Evolutionary conservation across 1,284 basidiomycete species (phyloP).

Genomic region (Malassezia restricta): DNA sequence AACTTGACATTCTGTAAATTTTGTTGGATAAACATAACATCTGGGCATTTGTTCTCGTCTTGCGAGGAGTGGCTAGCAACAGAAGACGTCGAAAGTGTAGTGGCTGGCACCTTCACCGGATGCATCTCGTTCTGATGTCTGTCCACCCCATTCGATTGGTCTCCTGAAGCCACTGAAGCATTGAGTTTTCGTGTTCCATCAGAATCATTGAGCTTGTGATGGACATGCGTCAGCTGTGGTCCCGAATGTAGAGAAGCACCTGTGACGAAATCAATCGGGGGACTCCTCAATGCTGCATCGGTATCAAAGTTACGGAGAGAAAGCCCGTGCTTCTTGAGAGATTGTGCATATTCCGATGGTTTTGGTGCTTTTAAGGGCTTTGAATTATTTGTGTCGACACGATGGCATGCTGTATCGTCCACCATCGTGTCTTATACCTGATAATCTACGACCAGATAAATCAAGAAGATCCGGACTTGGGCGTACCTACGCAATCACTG

Average conservation of each 20-base stretch:
- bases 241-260: slow-evolving; percentile 35
- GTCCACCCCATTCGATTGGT: too few relatives aligned
- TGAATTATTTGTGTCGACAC: slow-evolving; percentile 1
- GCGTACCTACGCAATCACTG: too few relatives aligned
- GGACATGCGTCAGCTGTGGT: slow-evolving; percentile 39
- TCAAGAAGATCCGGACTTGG: background rate
- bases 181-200: too few relatives aligned
- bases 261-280: slow-evolving; percentile 39
- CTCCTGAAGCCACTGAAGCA: too few relatives aligned
- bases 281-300: slow-evolving; percentile 34
- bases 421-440: background rate
- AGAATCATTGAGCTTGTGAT: background rate
- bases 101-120: background rate
- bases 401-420: background rate
- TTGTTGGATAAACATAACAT: background rate
- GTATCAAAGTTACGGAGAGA: slow-evolving; percentile 25
- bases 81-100: background rate
- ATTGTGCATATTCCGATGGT: slow-evolving; percentile 20
- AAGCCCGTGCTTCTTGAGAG: slow-evolving; percentile 8
- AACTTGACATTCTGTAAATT: background rate
- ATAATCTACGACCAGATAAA: background rate
- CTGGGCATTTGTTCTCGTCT: background rate
- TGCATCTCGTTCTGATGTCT: too few relatives aligned
- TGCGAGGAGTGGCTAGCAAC: background rate
- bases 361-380: slow-evolving; percentile 31